These are phyloP conservation scores for Microdochium nivale DNA, from an alignment of 2,329 filamentous ascomycete genomes.

Conservation along the genomic window DNA sequence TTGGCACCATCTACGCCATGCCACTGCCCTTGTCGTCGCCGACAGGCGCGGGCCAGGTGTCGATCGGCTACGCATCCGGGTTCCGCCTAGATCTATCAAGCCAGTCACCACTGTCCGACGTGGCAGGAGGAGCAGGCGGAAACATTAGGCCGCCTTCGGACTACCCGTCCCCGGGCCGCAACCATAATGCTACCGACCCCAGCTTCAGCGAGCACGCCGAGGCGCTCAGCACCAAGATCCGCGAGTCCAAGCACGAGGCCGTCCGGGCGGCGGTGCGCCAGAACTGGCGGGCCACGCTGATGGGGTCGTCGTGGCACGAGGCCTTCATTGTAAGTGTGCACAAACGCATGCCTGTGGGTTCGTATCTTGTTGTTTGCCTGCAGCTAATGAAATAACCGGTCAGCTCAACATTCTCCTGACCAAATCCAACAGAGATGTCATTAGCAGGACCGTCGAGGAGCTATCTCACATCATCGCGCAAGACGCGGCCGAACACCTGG, in stretches of 20 bases:
- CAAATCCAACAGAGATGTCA: slow-evolving; percentile 33
- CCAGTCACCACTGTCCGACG: too few species aligned
- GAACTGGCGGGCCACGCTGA: background rate
- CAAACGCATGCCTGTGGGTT: too few species aligned
- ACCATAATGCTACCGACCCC: background rate
- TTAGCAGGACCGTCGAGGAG: slow-evolving; percentile 29
- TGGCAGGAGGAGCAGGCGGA: too few species aligned
- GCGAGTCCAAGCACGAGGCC: background rate
- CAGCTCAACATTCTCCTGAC: background rate
- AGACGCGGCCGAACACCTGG: slow-evolving; percentile 25
- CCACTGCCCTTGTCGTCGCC: background rate
- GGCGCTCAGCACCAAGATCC: background rate
- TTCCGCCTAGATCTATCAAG: background rate
- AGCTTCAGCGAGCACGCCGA: background rate
- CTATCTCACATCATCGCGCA: background rate
- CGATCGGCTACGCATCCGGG: background rate
- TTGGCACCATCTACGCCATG: background rate
- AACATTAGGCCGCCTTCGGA: background rate
- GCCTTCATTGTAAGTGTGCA: slow-evolving; percentile 1
- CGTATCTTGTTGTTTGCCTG: background rate
- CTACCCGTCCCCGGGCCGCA: background rate
- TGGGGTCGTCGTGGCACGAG: background rate
- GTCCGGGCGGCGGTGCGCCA: background rate
- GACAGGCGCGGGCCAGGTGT: background rate
- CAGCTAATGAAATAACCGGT: background rate